Percentiles rank a stretch among this genome's conserved stretches.
phyloP scores from a whole-genome alignment of 495 filamentous ascomycete species.

The Podospora appendiculata region DNA sequence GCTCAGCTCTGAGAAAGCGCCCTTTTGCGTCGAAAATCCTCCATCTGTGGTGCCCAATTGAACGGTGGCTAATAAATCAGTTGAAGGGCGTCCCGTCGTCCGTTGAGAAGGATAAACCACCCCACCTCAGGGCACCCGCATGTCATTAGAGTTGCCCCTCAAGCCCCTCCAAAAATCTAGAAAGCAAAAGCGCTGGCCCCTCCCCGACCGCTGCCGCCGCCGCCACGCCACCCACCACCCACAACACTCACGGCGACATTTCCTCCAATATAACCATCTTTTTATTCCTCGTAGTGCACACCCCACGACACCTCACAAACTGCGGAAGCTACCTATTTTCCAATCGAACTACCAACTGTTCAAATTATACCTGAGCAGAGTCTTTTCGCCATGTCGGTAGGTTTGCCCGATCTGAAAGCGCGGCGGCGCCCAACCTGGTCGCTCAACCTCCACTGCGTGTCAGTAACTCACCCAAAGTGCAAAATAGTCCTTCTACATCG shows the following conservation, averaged over 20 bases:
- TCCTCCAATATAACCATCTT: not conserved
- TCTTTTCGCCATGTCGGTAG: constrained; percentile 17
- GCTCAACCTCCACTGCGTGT: not conserved
- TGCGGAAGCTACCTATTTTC: not conserved
- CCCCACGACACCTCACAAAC: not conserved
- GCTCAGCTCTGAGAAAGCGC: too few species aligned
- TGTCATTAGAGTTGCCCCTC: constrained; percentile 7
- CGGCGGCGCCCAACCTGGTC: not conserved
- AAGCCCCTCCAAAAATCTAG: constrained; percentile 10
- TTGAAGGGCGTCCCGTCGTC: too few species aligned
- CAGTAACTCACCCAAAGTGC: not conserved
- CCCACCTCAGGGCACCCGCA: too few species aligned
- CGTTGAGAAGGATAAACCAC: too few species aligned
- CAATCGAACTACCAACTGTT: not conserved
- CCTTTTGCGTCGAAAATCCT: too few species aligned
- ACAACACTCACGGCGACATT: constrained; percentile 1
- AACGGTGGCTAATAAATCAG: too few species aligned
- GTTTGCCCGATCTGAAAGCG: not conserved
- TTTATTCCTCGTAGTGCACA: not conserved
- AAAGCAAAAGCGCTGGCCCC: not conserved
- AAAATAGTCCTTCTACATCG: constrained; percentile 56
- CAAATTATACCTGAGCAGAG: not conserved
- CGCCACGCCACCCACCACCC: not conserved
- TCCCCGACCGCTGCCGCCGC: too few species aligned
- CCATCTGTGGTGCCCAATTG: too few species aligned